Conservation (phyloP, 805 yeast genomes). For the Candida taoyuanica region DNA sequence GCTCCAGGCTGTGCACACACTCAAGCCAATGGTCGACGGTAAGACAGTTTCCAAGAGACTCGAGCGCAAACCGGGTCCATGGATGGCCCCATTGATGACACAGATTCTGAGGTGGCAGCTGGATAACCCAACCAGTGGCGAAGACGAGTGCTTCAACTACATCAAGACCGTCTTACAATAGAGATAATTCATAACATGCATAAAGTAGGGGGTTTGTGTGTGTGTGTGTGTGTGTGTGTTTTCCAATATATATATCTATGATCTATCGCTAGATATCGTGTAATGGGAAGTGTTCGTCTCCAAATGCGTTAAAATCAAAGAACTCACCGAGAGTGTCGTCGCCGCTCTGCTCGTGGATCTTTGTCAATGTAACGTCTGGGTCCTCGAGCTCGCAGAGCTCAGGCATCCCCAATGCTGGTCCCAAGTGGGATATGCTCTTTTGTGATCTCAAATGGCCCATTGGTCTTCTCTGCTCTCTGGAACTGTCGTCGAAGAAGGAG, state of each 20-base stretch:
- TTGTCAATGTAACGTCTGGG: conserved; percentile 7
- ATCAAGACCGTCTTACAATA: conserved; percentile 18
- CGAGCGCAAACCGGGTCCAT: conserved; percentile 73
- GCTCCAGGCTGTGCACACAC: conserved; percentile 32
- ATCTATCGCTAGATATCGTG: conserved; percentile 4
- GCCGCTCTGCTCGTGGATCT: conserved; percentile 1
- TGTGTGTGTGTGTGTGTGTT: not conserved
- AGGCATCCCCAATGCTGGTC: conserved; percentile 21
- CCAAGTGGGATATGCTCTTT: conserved; percentile 20
- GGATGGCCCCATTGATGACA: conserved; percentile 63
- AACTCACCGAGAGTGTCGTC: conserved; percentile 16
- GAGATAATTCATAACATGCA: conserved; percentile 5
- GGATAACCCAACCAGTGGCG: conserved; percentile 55
- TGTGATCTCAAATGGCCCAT: conserved; percentile 14
- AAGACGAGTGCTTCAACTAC: conserved; percentile 50
- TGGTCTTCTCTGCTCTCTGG: conserved; percentile 10
- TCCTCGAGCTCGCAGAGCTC: conserved; percentile 4
- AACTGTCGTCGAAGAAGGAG: conserved; percentile 20
- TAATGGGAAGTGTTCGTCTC: conserved; percentile 14
- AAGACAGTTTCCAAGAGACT: conserved; percentile 52
- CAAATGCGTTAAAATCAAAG: conserved; percentile 25
- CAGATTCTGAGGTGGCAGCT: conserved; percentile 70
- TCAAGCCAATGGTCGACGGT: conserved; percentile 75
- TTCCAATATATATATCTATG: not conserved
- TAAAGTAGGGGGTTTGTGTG: not conserved